Evolutionary conservation across 345 rosid genomes (phyloP), one percentile per base, ranked within the genome.

Genomic region (Laguncularia racemosa): DNA sequence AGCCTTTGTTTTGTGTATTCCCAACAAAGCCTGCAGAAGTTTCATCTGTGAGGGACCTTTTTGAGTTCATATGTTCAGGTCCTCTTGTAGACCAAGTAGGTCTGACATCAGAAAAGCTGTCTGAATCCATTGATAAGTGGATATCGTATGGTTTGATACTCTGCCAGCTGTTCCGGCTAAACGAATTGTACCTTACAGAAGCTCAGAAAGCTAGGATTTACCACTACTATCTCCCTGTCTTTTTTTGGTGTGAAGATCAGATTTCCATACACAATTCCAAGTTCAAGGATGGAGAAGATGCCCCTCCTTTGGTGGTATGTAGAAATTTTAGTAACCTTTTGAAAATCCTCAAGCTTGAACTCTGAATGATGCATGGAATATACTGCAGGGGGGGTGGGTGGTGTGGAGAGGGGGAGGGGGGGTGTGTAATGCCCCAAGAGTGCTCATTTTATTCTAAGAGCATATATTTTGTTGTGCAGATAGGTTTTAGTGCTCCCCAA

Each of bases 401-500:
- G n/a, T n/a, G n/a, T n/a, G n/a, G n/a, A n/a, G n/a, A n/a, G n/a
- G n/a, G n/a, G n/a, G n/a, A n/a, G n/a, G n/a, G n/a, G n/a, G n/a
- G n/a, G n/a, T n/a, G n/a, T n/a, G n/a, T n/a, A n/a, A n/a, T n/a
- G n/a, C n/a, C n/a, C n/a, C n/a, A n/a, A n/a, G 43, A 19, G 16
- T 13, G 16, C 47, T 40, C 11, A 40, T 55, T 55, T 55, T 12
- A 55, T 33, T 4, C 40, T 33, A 9, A 20, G 38, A 38, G 50
- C 50, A 48, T 54, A 51, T 44, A 19, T 40, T 9, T 65, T 19
- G 17, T 50, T 52, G 47, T 60, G 77, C 78, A 93, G 99, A 79
- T 93, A 74, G 99, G 99, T 65, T 89, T 93, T 56, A 89, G 96
- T 55, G 97, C 97, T 4, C 97, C 99, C 20, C 97, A 93, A 68